phyloP scores from a whole-genome alignment of 2,329 filamentous ascomycete species.

The Didymella segeticola region DNA sequence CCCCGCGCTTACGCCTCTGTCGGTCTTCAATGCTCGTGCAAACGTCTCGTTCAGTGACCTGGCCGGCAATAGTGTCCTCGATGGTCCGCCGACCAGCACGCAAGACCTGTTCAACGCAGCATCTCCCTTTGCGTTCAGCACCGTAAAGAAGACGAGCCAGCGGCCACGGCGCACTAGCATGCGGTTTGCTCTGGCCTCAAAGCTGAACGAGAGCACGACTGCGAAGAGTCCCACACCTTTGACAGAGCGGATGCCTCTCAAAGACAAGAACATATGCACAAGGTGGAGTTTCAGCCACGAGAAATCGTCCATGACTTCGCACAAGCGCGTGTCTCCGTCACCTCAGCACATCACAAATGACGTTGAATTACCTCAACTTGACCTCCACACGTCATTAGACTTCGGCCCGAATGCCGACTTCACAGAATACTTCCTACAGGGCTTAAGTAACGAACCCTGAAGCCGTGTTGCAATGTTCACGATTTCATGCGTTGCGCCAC shows the following conservation, averaged over 20 bases:
- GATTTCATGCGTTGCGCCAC: not conserved
- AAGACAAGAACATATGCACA: constrained; percentile 32
- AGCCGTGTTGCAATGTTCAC: not conserved
- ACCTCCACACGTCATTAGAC: constrained; percentile 33
- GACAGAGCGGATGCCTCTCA: constrained; percentile 34
- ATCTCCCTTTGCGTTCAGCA: constrained; percentile 50
- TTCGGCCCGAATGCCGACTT: constrained; percentile 32
- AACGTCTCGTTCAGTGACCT: constrained; percentile 7
- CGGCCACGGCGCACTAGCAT: constrained; percentile 28
- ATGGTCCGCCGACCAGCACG: constrained; percentile 46
- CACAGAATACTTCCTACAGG: constrained; percentile 36
- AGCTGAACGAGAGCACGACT: constrained; percentile 13
- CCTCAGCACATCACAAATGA: constrained; percentile 10
- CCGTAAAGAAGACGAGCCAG: constrained; percentile 49
- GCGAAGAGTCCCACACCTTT: constrained; percentile 32
- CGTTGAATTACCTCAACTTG: constrained; percentile 28
- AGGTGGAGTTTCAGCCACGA: constrained; percentile 25
- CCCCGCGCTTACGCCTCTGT: constrained; percentile 40
- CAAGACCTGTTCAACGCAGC: constrained; percentile 54
- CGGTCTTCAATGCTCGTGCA: constrained; percentile 30
- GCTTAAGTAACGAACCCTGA: constrained; percentile 27
- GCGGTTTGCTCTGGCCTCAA: constrained; percentile 31
- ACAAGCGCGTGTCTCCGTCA: constrained; percentile 3
- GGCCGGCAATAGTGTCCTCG: constrained; percentile 13
- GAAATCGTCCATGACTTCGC: constrained; percentile 25